phyloP scores from a whole-genome alignment of 2,329 filamentous ascomycete species.

The Fusarium brachygibbosum region DNA sequence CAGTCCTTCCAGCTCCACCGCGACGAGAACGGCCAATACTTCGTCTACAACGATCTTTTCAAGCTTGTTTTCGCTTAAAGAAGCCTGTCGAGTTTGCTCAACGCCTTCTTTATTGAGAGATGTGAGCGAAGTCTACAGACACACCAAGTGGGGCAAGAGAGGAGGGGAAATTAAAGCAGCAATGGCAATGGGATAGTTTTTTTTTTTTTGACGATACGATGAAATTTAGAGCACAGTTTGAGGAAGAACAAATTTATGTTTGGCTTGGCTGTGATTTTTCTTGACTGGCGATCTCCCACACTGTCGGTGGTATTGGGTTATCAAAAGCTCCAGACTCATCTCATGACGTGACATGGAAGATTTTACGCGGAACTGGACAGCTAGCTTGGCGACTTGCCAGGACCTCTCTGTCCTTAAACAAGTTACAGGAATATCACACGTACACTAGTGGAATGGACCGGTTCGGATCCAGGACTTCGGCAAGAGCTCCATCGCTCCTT shows the following conservation, averaged over 20 bases:
- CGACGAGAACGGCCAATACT: slow-evolving; percentile 78
- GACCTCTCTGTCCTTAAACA: background rate
- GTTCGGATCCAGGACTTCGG: background rate
- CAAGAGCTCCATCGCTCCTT: background rate
- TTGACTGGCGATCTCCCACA: background rate
- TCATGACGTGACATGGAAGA: slow-evolving; percentile 10
- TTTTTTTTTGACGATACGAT: slow-evolving; percentile 43
- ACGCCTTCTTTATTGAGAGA: slow-evolving; percentile 11
- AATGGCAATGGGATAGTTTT: slow-evolving; percentile 31
- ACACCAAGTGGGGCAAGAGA: slow-evolving; percentile 35
- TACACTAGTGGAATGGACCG: background rate
- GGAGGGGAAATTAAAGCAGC: slow-evolving; percentile 39
- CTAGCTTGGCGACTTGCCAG: background rate
- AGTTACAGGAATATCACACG: background rate
- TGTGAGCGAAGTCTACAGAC: slow-evolving; percentile 24
- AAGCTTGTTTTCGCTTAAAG: slow-evolving; percentile 80
- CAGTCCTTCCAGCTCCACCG: slow-evolving; percentile 89
- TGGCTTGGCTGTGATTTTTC: slow-evolving; percentile 18
- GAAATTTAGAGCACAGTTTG: slow-evolving; percentile 39
- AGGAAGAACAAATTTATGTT: slow-evolving; percentile 13
- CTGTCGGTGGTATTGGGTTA: background rate
- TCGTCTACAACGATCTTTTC: slow-evolving; percentile 95
- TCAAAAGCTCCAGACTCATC: slow-evolving; percentile 3
- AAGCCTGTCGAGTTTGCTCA: background rate
- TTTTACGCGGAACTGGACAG: background rate